Percentiles rank a stretch among this genome's conserved stretches.
Evolutionary conservation across 2,329 filamentous ascomycete species (phyloP).

Genomic region (Calonectria leucothoes): DNA sequence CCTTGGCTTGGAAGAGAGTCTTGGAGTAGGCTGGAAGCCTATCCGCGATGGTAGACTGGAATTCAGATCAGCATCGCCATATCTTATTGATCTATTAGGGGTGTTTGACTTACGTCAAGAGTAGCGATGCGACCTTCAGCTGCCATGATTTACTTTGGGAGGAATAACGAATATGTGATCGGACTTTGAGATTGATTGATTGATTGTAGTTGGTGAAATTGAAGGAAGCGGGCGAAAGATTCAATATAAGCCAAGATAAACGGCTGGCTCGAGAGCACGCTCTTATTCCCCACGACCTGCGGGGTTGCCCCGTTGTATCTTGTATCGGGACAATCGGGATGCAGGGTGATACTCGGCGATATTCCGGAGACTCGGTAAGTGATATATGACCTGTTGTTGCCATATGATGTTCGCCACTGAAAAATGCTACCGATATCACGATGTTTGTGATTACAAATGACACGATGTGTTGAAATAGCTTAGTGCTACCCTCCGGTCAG

Average conservation of each 20-base stretch:
- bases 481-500: conserved; percentile 20
- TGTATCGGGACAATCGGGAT: conserved; percentile 14
- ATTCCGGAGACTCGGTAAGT: conserved; percentile 43
- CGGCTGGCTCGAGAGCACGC: neutral
- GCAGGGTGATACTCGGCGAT: conserved; percentile 38
- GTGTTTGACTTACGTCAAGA: conserved; percentile 50
- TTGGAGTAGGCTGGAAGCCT: conserved; percentile 78
- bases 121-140: conserved; percentile 43
- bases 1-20: conserved; percentile 80
- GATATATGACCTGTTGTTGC: neutral
- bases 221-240: neutral
- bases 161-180: neutral
- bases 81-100: neutral
- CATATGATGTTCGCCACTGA: neutral
- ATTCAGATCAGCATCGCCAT: conserved; percentile 27
- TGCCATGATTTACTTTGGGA: conserved; percentile 28
- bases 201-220: neutral
- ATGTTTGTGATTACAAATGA: neutral
- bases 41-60: conserved; percentile 72
- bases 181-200: conserved; percentile 16
- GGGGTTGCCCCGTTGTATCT: conserved; percentile 30
- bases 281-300: conserved; percentile 30
- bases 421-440: neutral
- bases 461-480: neutral
- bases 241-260: neutral